phyloP scores from a whole-genome alignment of 2,329 filamentous ascomycete species.

The Pseudopyrenochaeta lycopersici region DNA sequence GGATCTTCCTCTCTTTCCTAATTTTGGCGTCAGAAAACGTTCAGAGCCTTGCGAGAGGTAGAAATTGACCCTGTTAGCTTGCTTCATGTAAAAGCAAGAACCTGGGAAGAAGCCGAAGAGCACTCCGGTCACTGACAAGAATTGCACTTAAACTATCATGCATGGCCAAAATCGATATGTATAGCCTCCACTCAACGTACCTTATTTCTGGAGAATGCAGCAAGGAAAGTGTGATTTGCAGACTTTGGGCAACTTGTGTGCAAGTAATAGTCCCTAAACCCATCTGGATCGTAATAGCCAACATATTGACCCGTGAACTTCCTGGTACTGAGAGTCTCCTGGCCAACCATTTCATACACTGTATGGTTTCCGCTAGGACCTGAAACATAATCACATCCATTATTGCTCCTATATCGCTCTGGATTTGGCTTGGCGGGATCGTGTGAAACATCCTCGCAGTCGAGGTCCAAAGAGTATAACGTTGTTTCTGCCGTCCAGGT shows the following conservation, averaged over 20 bases:
- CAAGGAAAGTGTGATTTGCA: conserved; percentile 47
- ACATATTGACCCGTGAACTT: conserved; percentile 52
- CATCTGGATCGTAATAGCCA: conserved; percentile 51
- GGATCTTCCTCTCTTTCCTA: conserved; percentile 20
- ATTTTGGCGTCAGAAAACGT: conserved; percentile 3
- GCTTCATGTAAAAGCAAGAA: no score
- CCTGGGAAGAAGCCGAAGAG: no score
- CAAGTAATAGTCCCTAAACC: conserved; percentile 44
- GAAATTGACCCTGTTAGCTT: no score
- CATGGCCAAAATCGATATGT: no score
- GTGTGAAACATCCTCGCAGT: conserved; percentile 30
- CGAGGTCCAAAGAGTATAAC: conserved; percentile 46
- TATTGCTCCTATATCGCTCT: no score
- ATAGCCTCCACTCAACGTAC: no score
- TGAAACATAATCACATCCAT: conserved; percentile 26
- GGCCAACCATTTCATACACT: background rate
- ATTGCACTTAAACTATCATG: no score
- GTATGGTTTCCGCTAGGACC: conserved; percentile 20
- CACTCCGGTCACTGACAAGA: no score
- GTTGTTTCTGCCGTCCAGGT: conserved; percentile 39
- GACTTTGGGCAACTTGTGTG: conserved; percentile 41
- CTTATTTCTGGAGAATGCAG: conserved; percentile 10
- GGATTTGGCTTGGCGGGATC: background rate
- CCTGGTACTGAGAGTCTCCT: conserved; percentile 1
- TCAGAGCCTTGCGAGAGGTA: background rate